These are phyloP conservation scores for Eremochloa ophiuroides DNA, from an alignment of 176 grass and related monocot genomes.

Conservation along the genomic window DNA sequence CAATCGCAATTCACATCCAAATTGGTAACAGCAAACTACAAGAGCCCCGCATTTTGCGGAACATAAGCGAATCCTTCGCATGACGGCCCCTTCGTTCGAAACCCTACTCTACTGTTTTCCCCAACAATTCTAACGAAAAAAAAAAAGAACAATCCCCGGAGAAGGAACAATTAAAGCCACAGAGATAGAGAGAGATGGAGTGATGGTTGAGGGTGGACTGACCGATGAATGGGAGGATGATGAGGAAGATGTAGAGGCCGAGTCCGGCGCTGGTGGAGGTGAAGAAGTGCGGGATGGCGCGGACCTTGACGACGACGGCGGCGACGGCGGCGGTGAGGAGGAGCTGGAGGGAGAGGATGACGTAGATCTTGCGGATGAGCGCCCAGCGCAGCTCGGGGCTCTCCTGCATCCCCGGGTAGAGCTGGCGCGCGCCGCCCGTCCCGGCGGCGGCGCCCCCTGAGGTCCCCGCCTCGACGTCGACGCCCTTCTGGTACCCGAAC, in stretches of 20 bases:
- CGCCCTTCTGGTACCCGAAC: slow-evolving; percentile 44
- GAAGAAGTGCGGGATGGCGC: slow-evolving; percentile 71
- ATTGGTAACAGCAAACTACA: background rate
- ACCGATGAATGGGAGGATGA: slow-evolving; percentile 73
- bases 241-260: slow-evolving; percentile 61
- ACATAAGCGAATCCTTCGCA: background rate
- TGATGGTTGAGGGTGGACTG: background rate
- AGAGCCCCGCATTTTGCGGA: background rate
- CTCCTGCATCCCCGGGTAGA: slow-evolving; percentile 80
- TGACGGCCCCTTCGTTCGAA: background rate
- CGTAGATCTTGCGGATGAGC: slow-evolving; percentile 85
- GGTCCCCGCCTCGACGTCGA: slow-evolving; percentile 58
- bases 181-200: background rate
- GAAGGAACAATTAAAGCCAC: too few relatives aligned
- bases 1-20: background rate
- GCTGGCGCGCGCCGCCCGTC: background rate
- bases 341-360: slow-evolving; percentile 67
- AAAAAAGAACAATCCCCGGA: background rate
- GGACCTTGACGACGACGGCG: slow-evolving; percentile 64
- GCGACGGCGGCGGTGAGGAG: slow-evolving; percentile 62
- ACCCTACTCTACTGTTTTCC: background rate
- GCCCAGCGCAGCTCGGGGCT: slow-evolving; percentile 70
- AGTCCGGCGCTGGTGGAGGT: slow-evolving; percentile 47
- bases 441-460: slow-evolving; percentile 9
- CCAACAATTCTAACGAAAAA: background rate